Conservation (phyloP, 2,329 filamentous ascomycete genomes). For the Penicillium occitanis region DNA sequence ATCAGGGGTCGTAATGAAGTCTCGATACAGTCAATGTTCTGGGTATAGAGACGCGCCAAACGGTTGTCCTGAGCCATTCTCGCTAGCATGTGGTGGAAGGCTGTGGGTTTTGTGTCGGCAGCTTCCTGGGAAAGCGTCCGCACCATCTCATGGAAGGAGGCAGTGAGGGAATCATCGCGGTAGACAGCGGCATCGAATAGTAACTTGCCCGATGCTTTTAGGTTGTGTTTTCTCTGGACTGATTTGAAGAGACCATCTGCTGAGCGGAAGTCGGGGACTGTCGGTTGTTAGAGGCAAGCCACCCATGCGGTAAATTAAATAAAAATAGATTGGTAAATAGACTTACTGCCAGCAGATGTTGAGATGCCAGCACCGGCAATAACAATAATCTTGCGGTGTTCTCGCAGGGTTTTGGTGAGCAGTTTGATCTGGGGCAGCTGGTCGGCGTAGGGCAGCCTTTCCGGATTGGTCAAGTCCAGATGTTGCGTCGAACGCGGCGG, state of each 20-base stretch:
- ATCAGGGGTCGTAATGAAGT: slow-evolving; percentile 75
- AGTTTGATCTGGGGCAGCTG: slow-evolving; percentile 66
- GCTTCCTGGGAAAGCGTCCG: slow-evolving; percentile 80
- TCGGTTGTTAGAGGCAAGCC: slow-evolving; percentile 22
- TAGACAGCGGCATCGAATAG: slow-evolving; percentile 98
- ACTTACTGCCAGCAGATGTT: slow-evolving; percentile 85
- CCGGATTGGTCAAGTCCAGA: slow-evolving; percentile 62
- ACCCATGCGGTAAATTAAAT: slow-evolving; percentile 6
- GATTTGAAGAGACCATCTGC: slow-evolving; percentile 84
- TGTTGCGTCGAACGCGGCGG: slow-evolving; percentile 76
- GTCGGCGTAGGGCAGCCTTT: slow-evolving; percentile 39
- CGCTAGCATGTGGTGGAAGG: slow-evolving; percentile 91
- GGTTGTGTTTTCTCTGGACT: slow-evolving; percentile 79
- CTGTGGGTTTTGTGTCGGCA: slow-evolving; percentile 73
- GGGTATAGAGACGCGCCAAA: slow-evolving; percentile 85
- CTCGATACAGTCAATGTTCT: slow-evolving; percentile 96
- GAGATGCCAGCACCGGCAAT: slow-evolving; percentile 96
- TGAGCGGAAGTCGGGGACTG: slow-evolving; percentile 94
- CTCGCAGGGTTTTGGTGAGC: slow-evolving; percentile 72
- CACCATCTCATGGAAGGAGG: slow-evolving; percentile 95
- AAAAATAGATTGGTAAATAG: slow-evolving; percentile 23
- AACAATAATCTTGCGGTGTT: slow-evolving; percentile 94
- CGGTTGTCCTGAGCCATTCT: slow-evolving; percentile 85
- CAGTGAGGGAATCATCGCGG: slow-evolving; percentile 82
- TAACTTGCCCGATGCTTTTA: slow-evolving; percentile 91